Evolutionary conservation across 2,329 filamentous ascomycete species (phyloP).

Genomic region (Pyrenophora seminiperda): DNA sequence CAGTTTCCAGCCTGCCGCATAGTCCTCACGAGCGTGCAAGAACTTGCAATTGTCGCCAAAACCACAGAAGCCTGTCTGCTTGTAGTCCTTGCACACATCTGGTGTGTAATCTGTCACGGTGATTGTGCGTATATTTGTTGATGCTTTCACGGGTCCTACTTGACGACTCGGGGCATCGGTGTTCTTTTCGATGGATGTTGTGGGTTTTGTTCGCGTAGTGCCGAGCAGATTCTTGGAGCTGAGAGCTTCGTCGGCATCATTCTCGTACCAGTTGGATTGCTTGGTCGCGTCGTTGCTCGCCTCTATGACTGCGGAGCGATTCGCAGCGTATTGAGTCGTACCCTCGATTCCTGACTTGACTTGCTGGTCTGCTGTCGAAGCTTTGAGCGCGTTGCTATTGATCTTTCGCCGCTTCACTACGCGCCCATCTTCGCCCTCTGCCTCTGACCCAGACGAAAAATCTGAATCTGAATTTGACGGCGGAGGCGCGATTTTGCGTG

Average conservation of each 20-base stretch:
- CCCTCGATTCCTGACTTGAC: conserved; percentile 45
- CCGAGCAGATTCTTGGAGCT: conserved; percentile 64
- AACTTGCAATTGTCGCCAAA: conserved; percentile 84
- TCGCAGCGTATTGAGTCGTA: conserved; percentile 63
- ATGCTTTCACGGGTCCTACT: conserved; percentile 85
- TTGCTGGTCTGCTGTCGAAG: conserved; percentile 63
- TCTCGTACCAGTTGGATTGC: conserved; percentile 86
- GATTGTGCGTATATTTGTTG: conserved; percentile 87
- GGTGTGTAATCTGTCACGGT: conserved; percentile 90
- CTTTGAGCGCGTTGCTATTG: conserved; percentile 67
- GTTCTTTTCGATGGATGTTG: conserved; percentile 76
- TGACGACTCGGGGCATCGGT: conserved; percentile 70
- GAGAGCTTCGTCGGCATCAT: conserved; percentile 60
- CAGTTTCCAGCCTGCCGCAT: conserved; percentile 92
- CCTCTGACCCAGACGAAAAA: conserved; percentile 73
- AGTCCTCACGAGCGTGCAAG: conserved; percentile 75
- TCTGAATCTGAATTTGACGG: conserved; percentile 64
- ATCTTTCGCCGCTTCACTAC: conserved; percentile 80
- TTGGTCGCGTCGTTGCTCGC: conserved; percentile 87
- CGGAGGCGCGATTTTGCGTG: conserved; percentile 82
- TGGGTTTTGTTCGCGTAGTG: conserved; percentile 55
- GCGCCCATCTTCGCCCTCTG: conserved; percentile 68
- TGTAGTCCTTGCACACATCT: conserved; percentile 95
- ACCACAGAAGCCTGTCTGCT: conserved; percentile 69
- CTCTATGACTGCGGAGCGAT: conserved; percentile 66